Conservation (phyloP, 768 basidiomycete genomes). For the Leccinum fibrillosum region DNA sequence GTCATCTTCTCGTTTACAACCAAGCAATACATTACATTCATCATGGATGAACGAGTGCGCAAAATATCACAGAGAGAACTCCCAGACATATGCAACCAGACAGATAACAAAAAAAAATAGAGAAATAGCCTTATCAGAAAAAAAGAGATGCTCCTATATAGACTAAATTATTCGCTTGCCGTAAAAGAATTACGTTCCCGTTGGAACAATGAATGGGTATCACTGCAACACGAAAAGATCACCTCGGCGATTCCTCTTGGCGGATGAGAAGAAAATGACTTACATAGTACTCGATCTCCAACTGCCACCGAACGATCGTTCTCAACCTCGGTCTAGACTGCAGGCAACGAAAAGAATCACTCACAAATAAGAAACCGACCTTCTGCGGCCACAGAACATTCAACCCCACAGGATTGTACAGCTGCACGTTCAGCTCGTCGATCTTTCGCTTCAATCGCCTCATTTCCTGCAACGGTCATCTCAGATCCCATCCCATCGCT, state of each 20-base stretch:
- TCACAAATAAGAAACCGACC: conserved; percentile 88
- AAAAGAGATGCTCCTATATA: conserved; percentile 3
- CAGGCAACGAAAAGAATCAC: conserved; percentile 34
- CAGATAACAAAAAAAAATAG: conserved; percentile 1
- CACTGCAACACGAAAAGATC: conserved; percentile 10
- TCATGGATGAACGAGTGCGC: neutral
- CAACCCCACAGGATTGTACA: conserved; percentile 85
- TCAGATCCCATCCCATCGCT: neutral
- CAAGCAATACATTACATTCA: neutral
- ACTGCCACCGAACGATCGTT: conserved; percentile 40
- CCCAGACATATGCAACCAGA: neutral
- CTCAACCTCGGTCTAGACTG: neutral
- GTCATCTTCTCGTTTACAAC: neutral
- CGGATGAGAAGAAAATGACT: conserved; percentile 29
- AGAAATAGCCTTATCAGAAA: conserved; percentile 7
- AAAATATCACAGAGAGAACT: too few relatives aligned
- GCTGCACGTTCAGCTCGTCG: conserved; percentile 60
- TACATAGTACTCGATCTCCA: conserved; percentile 95
- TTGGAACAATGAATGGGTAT: conserved; percentile 13
- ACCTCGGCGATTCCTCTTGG: neutral
- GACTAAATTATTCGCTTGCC: conserved; percentile 15
- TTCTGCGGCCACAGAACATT: conserved; percentile 82
- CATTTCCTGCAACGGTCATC: conserved; percentile 63
- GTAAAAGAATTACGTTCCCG: conserved; percentile 1
- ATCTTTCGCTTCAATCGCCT: conserved; percentile 57